Base-by-base conservation (phyloP, 306 rosid genomes). In the Cotoneaster glaucophyllus region DNA sequence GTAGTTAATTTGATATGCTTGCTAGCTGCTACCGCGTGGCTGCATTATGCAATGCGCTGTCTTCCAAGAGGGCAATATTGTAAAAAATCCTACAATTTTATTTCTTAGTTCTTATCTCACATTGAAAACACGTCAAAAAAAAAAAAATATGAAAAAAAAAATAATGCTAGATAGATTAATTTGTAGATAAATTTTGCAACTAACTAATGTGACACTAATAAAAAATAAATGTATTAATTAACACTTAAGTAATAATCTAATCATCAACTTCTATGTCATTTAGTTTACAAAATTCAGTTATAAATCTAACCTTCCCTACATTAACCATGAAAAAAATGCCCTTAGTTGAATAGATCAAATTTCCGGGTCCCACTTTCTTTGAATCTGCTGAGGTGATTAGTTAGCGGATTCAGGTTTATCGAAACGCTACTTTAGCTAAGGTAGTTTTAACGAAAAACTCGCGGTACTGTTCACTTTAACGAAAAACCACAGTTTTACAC, bases 201-300 rank as follows among this genome's bases (percentile, higher is more conserved):
- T 37, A 37, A 37, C 0, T 37, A 6, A 6, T 37, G 2, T 37
- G 41, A 37, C 2, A 7, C 0, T 0, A 37, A 37, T 37, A 6
- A 37, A 1, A 37, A 37, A 37, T 37, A 37, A 37, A 37, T 6
- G 0, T 0, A 0, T 37, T 37, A 6, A 7, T 37, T 0, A 37
- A 7, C 0, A 37, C 7, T 37, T 7, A 37, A 6, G 0, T 37
- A 7, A 1, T 37, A 37, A 37, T 37, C 0, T 0, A 37, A 37
- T 37, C 2, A 37, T 37, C 2, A 37, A 0, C 0, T 37, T 37
- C 0, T 37, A 37, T 37, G 0, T 37, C 0, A 37, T 6, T 6
- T 37, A 37, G 0, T 37, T 37, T 37, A 7, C 0, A 37, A 7
- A 37, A 37, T 37, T 37, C 5, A 37, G 0, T 37, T 37, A 37